Conservation (phyloP, 2,329 filamentous ascomycete species). For the Xylariaceae sp. region DNA sequence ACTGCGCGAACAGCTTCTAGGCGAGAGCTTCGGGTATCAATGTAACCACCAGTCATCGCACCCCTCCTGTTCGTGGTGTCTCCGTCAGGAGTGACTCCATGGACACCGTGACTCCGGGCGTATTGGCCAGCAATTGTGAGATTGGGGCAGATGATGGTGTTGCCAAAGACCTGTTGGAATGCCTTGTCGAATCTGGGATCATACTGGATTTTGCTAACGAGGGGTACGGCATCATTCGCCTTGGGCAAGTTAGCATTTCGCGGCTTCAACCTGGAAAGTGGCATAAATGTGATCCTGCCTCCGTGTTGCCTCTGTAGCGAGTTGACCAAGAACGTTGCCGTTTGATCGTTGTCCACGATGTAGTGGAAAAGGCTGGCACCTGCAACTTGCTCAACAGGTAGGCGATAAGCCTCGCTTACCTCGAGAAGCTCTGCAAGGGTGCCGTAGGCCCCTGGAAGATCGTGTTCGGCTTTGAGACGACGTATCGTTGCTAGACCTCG, state of each 20-base stretch:
- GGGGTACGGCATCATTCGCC: slow-evolving; percentile 79
- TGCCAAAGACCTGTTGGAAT: slow-evolving; percentile 92
- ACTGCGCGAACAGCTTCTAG: slow-evolving; percentile 78
- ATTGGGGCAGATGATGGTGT: slow-evolving; percentile 89
- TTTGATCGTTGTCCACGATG: slow-evolving; percentile 87
- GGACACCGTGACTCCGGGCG: slow-evolving; percentile 84
- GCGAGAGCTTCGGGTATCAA: slow-evolving; percentile 80
- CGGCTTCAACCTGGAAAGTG: slow-evolving; percentile 74
- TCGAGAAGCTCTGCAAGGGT: slow-evolving; percentile 90
- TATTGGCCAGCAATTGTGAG: slow-evolving; percentile 85
- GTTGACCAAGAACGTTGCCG: slow-evolving; percentile 76
- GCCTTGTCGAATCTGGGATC: slow-evolving; percentile 75
- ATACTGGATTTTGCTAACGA: slow-evolving; percentile 80
- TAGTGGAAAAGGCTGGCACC: slow-evolving; percentile 94
- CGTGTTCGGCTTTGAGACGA: slow-evolving; percentile 71
- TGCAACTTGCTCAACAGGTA: slow-evolving; percentile 88
- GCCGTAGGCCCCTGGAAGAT: slow-evolving; percentile 84
- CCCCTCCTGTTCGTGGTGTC: slow-evolving; percentile 94
- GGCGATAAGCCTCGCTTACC: slow-evolving; percentile 77
- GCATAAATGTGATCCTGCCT: slow-evolving; percentile 92
- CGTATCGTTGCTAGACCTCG: slow-evolving; percentile 84
- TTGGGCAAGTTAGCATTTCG: slow-evolving; percentile 73
- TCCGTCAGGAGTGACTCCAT: slow-evolving; percentile 90
- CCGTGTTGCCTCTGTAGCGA: slow-evolving; percentile 73
- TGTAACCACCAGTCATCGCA: slow-evolving; percentile 90